phyloP scores from a whole-genome alignment of 305 asterid species.

The Plantago coronopus region DNA sequence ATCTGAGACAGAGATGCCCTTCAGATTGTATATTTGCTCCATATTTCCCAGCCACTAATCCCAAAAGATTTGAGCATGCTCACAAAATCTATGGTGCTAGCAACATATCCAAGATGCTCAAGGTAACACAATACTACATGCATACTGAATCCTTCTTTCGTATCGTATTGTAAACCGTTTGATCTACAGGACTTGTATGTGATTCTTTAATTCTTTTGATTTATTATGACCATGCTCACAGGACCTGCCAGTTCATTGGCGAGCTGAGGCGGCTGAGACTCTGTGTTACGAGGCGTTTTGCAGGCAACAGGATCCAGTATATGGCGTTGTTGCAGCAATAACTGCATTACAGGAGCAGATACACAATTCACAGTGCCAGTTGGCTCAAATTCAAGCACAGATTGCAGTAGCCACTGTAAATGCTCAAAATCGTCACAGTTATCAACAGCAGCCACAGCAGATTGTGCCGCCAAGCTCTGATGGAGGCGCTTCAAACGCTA shows the following conservation, averaged over 20 bases:
- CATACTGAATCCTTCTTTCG: background rate
- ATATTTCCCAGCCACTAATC: slow-evolving; percentile 39
- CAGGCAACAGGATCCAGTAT: slow-evolving; percentile 25
- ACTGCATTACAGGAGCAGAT: slow-evolving; percentile 24
- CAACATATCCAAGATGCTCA: slow-evolving; percentile 31
- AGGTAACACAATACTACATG: slow-evolving; percentile 18
- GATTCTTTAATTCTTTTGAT: background rate
- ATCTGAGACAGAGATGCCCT: slow-evolving; percentile 37
- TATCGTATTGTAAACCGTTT: no score
- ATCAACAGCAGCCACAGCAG: slow-evolving; percentile 1
- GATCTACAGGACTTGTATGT: background rate
- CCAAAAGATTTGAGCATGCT: slow-evolving; percentile 34
- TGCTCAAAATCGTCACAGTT: background rate
- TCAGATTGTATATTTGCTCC: slow-evolving; percentile 37
- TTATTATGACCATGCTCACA: slow-evolving; percentile 1
- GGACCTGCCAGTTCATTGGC: slow-evolving; percentile 22
- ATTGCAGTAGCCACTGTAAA: slow-evolving; percentile 18
- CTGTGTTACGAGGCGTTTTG: slow-evolving; percentile 26
- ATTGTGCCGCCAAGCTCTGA: slow-evolving; percentile 6
- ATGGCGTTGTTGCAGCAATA: slow-evolving; percentile 29
- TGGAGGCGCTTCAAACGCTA: background rate
- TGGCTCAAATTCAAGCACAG: slow-evolving; percentile 24
- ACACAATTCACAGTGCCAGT: slow-evolving; percentile 15
- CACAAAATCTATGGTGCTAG: slow-evolving; percentile 39
- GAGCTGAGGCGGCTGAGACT: slow-evolving; percentile 26